A percentile compares a stretch with the other conserved stretches of the same genome.
Conservation (phyloP, 192 early-diverging fungal species). For the Umbelopsis vinacea region DNA sequence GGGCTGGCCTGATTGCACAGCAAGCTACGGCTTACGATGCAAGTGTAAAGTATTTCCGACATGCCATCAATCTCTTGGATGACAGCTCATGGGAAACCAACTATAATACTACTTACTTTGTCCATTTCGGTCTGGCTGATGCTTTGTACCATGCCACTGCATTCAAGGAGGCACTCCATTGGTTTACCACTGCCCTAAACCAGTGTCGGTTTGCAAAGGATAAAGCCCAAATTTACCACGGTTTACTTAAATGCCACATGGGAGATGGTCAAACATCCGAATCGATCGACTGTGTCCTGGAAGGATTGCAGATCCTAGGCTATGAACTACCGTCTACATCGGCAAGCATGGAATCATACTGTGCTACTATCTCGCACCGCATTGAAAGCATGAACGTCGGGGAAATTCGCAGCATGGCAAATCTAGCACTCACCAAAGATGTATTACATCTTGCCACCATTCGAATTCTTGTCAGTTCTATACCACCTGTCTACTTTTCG, state of each 20-base stretch:
- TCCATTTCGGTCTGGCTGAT: conserved; percentile 33
- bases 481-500: conserved; percentile 35
- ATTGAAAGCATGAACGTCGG: conserved; percentile 17
- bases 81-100: conserved; percentile 30
- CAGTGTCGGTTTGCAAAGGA: conserved; percentile 19
- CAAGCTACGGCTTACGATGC: conserved; percentile 31
- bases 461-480: conserved; percentile 23
- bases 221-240: conserved; percentile 5
- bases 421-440: conserved; percentile 10
- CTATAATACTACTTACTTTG: conserved; percentile 27
- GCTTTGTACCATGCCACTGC: conserved; percentile 26
- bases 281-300: conserved; percentile 31
- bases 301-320: conserved; percentile 26
- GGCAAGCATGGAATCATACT: conserved; percentile 22
- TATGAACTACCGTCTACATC: conserved; percentile 20
- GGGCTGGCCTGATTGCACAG: conserved; percentile 39
- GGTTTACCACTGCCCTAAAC: conserved; percentile 16
- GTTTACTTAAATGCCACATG: conserved; percentile 37
- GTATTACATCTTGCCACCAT: conserved; percentile 15
- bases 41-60: conserved; percentile 30
- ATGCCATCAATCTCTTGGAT: conserved; percentile 18
- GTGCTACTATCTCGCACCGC: not conserved
- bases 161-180: conserved; percentile 21
- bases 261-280: conserved; percentile 26
- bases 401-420: not conserved